phyloP scores from a whole-genome alignment of 129 eudicot genomes.

The Lonicera japonica region DNA sequence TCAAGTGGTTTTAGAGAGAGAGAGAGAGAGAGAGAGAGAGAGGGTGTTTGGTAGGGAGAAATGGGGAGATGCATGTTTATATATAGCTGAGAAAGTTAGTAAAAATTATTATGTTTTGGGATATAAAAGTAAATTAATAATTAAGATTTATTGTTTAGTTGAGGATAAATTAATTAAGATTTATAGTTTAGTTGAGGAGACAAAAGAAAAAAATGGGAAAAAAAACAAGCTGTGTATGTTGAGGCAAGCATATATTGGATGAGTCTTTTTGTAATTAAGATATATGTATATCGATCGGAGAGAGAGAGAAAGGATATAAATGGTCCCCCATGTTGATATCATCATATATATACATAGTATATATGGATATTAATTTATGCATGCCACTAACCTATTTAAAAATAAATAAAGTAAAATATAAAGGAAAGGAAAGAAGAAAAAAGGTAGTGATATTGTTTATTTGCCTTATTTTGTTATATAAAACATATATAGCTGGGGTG shows the following conservation, averaged over 20 bases:
- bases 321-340: no score
- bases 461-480: no score
- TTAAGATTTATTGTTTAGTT: constrained; percentile 11
- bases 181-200: constrained; percentile 22
- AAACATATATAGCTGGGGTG: no score
- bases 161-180: constrained; percentile 5
- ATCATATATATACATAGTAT: no score
- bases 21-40: constrained; percentile 9
- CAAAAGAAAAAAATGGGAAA: constrained; percentile 29
- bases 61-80: not conserved
- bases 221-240: constrained; percentile 33
- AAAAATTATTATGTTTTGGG: no score
- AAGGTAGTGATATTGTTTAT: no score
- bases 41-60: constrained; percentile 22
- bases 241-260: constrained; percentile 31
- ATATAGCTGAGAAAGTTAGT: not conserved
- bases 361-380: no score
- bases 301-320: no score
- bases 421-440: no score
- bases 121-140: no score
- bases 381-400: no score
- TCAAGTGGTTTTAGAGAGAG: constrained; percentile 28
- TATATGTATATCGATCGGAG: not conserved
- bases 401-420: no score
- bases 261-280: constrained; percentile 15